phyloP scores from a whole-genome alignment of 2,329 filamentous ascomycete genomes.

The Alternaria sp. region DNA sequence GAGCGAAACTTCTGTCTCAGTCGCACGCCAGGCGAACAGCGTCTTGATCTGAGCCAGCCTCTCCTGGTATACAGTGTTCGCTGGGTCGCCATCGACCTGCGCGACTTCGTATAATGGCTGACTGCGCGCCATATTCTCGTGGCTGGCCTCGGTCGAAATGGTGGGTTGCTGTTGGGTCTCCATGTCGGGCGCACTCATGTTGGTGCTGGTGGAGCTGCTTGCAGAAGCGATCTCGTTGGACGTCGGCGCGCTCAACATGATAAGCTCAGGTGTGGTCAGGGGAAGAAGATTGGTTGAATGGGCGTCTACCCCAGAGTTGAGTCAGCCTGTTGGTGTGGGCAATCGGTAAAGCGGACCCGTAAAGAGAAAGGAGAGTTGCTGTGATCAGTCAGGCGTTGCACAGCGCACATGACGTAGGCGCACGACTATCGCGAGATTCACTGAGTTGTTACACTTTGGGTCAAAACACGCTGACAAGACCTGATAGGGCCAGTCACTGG shows the following conservation, averaged over 20 bases:
- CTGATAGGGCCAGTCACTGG: neutral
- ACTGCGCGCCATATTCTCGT: neutral
- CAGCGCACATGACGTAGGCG: neutral
- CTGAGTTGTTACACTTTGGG: neutral
- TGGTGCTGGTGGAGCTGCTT: neutral
- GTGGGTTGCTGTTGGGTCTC: neutral
- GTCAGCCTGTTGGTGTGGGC: neutral
- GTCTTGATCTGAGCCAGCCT: neutral
- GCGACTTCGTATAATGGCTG: neutral
- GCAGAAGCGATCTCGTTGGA: too few species aligned
- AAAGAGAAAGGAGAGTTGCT: neutral
- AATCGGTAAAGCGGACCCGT: neutral
- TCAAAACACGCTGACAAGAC: neutral
- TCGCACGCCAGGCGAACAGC: neutral
- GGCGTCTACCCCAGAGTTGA: neutral
- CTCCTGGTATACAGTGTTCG: neutral
- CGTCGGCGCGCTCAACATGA: neutral
- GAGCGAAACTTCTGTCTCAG: neutral
- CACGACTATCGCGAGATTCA: neutral
- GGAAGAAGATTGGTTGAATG: neutral
- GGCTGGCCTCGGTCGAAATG: neutral
- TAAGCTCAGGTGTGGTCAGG: neutral
- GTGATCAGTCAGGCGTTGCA: neutral
- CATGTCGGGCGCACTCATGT: neutral
- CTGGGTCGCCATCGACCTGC: neutral